phyloP scores from a whole-genome alignment of 2,329 filamentous ascomycete species.

The Neurospora sp. region DNA sequence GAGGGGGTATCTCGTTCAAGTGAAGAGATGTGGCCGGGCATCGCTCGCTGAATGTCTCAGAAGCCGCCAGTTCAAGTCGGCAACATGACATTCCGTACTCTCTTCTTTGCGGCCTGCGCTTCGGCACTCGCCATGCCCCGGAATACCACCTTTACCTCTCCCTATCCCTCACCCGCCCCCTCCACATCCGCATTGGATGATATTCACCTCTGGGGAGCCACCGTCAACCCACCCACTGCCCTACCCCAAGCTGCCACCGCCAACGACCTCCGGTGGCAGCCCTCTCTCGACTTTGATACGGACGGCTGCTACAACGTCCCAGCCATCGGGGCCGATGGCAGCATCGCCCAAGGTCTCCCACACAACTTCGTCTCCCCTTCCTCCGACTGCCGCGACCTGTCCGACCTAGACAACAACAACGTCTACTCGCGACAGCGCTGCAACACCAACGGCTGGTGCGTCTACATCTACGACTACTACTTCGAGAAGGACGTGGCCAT shows the following conservation, averaged over 20 bases:
- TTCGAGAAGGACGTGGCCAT: constrained; percentile 34
- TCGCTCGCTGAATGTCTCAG: background rate
- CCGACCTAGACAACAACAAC: constrained; percentile 23
- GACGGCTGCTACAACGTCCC: constrained; percentile 37
- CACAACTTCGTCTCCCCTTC: constrained; percentile 12
- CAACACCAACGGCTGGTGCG: constrained; percentile 33
- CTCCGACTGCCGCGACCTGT: constrained; percentile 17
- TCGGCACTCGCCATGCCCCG: background rate
- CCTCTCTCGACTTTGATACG: constrained; percentile 29
- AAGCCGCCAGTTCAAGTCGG: background rate
- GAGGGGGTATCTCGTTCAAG: background rate
- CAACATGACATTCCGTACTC: background rate
- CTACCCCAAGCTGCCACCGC: constrained; percentile 25
- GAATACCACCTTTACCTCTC: background rate
- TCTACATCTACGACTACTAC: constrained; percentile 35
- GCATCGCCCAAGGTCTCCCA: constrained; percentile 20
- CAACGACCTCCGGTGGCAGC: constrained; percentile 27
- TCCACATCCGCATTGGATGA: constrained; percentile 1
- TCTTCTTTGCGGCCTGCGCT: background rate
- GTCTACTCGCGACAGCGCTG: constrained; percentile 33
- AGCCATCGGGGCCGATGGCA: constrained; percentile 30
- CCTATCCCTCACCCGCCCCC: background rate
- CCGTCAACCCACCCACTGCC: constrained; percentile 15
- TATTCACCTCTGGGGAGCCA: background rate
- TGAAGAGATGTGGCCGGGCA: background rate